These are phyloP conservation scores for Lentinula raphanica DNA, from an alignment of 768 basidiomycete genomes.

Conservation along the genomic window DNA sequence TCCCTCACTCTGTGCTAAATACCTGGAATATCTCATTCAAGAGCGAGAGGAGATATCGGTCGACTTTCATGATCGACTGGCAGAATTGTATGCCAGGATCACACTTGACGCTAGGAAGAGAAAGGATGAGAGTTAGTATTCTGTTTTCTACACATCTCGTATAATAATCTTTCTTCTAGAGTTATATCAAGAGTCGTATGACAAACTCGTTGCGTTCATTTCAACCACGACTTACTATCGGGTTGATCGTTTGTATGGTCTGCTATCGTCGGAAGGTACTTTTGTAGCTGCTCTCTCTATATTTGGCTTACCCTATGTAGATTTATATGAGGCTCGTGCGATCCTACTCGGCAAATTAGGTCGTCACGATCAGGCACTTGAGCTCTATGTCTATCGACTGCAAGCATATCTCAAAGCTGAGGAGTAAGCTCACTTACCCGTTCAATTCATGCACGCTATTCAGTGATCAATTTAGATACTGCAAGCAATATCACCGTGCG, in stretches of 20 bases:
- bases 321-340: conserved; percentile 87
- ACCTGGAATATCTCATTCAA: conserved; percentile 80
- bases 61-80: conserved; percentile 83
- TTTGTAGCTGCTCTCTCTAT: conserved; percentile 10
- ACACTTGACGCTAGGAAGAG: conserved; percentile 53
- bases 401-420: conserved; percentile 85
- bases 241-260: conserved; percentile 73
- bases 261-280: conserved; percentile 77
- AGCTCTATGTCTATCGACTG: conserved; percentile 87
- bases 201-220: conserved; percentile 76
- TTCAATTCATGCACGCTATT: no score
- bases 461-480: conserved; percentile 64
- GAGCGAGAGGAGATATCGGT: conserved; percentile 63
- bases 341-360: conserved; percentile 86
- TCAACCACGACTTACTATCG: conserved; percentile 63
- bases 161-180: conserved; percentile 28
- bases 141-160: background rate
- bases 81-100: conserved; percentile 78
- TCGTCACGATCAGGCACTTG: conserved; percentile 90
- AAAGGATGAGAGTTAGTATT: conserved; percentile 50
- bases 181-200: conserved; percentile 45
- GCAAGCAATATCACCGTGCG: conserved; percentile 72
- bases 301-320: conserved; percentile 30
- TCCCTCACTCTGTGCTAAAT: conserved; percentile 64
- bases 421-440: conserved; percentile 49